Evolutionary conservation across 176 grass and related monocot genomes (phyloP).

Genomic region (Guadua angustifolia): DNA sequence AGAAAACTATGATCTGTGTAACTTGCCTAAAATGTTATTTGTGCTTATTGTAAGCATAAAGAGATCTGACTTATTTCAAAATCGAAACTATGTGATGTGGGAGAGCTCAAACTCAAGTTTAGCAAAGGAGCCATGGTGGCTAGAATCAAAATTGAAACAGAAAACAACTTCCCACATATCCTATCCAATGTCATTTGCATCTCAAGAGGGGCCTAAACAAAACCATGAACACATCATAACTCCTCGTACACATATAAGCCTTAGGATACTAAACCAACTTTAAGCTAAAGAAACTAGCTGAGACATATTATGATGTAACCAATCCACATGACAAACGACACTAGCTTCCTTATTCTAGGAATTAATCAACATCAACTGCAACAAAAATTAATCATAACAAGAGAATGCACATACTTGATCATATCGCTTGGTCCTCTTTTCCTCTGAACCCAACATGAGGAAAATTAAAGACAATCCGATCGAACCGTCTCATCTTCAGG

Average conservation of each 20-base stretch:
- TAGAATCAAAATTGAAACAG: constrained; percentile 1
- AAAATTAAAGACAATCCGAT: constrained; percentile 74
- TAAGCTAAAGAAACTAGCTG: background rate
- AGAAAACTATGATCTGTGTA: background rate
- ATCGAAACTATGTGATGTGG: background rate
- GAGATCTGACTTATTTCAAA: background rate
- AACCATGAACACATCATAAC: background rate
- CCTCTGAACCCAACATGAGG: constrained; percentile 65
- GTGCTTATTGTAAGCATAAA: background rate
- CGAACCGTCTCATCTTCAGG: constrained; percentile 45
- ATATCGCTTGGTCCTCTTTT: constrained; percentile 33
- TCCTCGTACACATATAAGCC: background rate
- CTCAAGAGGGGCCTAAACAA: background rate
- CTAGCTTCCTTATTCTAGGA: background rate
- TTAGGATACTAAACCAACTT: background rate
- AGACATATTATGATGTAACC: background rate
- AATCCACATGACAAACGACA: constrained; percentile 8
- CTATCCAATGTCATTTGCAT: background rate
- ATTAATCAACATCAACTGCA: background rate
- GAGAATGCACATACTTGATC: constrained; percentile 54
- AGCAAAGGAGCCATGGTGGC: background rate
- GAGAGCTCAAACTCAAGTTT: background rate
- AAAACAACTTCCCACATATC: background rate
- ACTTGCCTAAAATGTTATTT: constrained; percentile 8
- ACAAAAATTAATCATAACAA: constrained; percentile 4